Base-by-base conservation (phyloP, 2,329 filamentous ascomycete genomes). In the Diaporthe velutina region DNA sequence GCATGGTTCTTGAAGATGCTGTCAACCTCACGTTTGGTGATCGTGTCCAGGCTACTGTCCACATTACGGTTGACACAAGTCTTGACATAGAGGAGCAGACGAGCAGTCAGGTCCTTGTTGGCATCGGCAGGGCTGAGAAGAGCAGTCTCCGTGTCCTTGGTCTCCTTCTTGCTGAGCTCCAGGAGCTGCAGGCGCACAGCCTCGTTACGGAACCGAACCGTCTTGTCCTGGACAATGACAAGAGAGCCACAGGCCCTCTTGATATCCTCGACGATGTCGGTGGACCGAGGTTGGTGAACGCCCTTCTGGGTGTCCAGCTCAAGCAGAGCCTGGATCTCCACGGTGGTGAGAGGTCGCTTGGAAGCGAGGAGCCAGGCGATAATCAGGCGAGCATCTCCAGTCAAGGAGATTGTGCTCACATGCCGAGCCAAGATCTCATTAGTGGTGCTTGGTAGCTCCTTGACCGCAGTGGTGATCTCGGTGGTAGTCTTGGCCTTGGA, bases 201-300 rank as follows among this genome's bases (percentile, higher is more conserved):
- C 70, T 77, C 76, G 40, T 77, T 77, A 33, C 76, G 75, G 75
- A 77, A 77, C 28, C 74, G 74, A 22, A 77, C 76, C 38, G 70
- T 76, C 73, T 77, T 76, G 60, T 77, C 76, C 25, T 76, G 72
- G 25, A 77, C 73, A 28, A 73, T 70, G 15, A 77, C 73, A 10
- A 77, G 75, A 45, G 73, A 72, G 2, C 74, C 76, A 38, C 72
- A 76, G n/a, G 76, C 71, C 57, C 70, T 75, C 50, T 71, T 70
- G 73, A 77, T 77, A 15, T 77, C 74, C 52, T 77, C 76, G 30
- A 77, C 73, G 19, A 77, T 74, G 54, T 77, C 71, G 17, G 75
- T 75, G 7, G 76, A 75, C n/a, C 74, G 76, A 76, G 76, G 73
- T 57, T 75, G 70, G 70, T 76, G 76, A 15, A 40, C 33, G 13